Evolutionary conservation across 106 monocot species (phyloP).

Genomic region (Alisma plantagoaquatica): DNA sequence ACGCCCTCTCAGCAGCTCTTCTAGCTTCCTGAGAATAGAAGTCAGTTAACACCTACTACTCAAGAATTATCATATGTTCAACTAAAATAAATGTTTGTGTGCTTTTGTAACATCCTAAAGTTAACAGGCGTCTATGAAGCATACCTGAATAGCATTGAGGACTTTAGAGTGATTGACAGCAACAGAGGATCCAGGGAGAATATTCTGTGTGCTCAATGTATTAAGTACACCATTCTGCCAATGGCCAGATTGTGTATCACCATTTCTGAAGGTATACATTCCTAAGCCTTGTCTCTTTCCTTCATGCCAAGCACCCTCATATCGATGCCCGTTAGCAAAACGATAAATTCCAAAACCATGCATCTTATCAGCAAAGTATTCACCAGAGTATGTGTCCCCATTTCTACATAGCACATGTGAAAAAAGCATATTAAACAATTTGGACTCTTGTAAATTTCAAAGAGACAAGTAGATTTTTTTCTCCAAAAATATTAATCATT

Average conservation of each 20-base stretch:
- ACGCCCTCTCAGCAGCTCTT: slow-evolving; percentile 64
- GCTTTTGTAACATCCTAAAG: too few relatives aligned
- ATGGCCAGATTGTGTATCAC: slow-evolving; percentile 54
- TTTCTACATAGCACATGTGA: too few relatives aligned
- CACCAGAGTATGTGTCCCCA: slow-evolving; percentile 78
- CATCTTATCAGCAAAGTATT: slow-evolving; percentile 90
- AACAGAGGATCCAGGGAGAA: slow-evolving; percentile 41
- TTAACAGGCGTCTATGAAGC: too few relatives aligned
- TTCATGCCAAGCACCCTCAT: slow-evolving; percentile 91
- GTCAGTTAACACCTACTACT: neutral
- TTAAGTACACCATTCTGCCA: slow-evolving; percentile 65
- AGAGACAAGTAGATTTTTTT: too few relatives aligned
- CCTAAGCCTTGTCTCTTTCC: slow-evolving; percentile 75
- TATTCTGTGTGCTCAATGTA: slow-evolving; percentile 51
- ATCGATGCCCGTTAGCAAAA: slow-evolving; percentile 77
- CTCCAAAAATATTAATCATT: too few relatives aligned
- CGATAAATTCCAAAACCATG: slow-evolving; percentile 68
- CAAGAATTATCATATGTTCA: neutral
- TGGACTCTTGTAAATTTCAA: too few relatives aligned
- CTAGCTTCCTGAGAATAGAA: slow-evolving; percentile 54
- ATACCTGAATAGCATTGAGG: slow-evolving; percentile 89
- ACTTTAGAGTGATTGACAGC: slow-evolving; percentile 80
- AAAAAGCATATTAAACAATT: too few relatives aligned
- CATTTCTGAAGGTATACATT: slow-evolving; percentile 61
- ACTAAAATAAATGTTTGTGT: too few relatives aligned